Conservation (phyloP, 2,329 filamentous ascomycete genomes). For the Cercospora beticola region DNA sequence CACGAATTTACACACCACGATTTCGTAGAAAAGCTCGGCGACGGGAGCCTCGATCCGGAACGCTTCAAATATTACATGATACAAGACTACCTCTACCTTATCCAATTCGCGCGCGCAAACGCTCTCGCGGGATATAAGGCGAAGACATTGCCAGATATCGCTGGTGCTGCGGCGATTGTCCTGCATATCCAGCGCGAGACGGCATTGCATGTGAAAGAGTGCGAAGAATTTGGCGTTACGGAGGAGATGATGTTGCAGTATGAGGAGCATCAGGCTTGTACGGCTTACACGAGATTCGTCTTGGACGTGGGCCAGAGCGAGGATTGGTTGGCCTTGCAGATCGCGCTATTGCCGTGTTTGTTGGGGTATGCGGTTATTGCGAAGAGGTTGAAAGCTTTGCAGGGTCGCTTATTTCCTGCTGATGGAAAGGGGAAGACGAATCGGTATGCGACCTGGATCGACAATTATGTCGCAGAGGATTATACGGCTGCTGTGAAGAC, state of each 20-base stretch:
- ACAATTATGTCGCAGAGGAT: conserved; percentile 81
- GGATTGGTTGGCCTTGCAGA: conserved; percentile 83
- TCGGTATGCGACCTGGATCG: conserved; percentile 85
- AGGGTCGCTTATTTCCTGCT: conserved; percentile 26
- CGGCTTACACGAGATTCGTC: conserved; percentile 77
- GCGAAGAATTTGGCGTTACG: conserved; percentile 74
- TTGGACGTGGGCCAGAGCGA: conserved; percentile 84
- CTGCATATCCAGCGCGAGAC: conserved; percentile 77
- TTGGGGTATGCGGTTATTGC: conserved; percentile 87
- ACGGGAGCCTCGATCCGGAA: conserved; percentile 70
- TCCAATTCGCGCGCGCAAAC: conserved; percentile 85
- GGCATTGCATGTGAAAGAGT: conserved; percentile 78
- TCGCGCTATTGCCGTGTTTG: conserved; percentile 81
- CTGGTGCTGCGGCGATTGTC: conserved; percentile 69
- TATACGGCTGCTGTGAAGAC: conserved; percentile 70
- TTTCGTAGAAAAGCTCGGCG: conserved; percentile 75
- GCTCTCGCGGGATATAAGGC: conserved; percentile 84
- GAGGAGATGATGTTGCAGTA: conserved; percentile 69
- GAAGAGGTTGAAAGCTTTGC: conserved; percentile 63
- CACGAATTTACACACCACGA: conserved; percentile 73
- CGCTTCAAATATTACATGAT: conserved; percentile 87
- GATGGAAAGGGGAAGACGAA: conserved; percentile 27
- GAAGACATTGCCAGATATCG: conserved; percentile 70
- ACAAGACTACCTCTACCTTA: conserved; percentile 87
- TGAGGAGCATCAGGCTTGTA: conserved; percentile 75